A percentile compares a stretch with the other conserved stretches of the same genome.
phyloP scores from a whole-genome alignment of 1,139 yeast species.

The Spencermartinsiella ligniputridi region DNA sequence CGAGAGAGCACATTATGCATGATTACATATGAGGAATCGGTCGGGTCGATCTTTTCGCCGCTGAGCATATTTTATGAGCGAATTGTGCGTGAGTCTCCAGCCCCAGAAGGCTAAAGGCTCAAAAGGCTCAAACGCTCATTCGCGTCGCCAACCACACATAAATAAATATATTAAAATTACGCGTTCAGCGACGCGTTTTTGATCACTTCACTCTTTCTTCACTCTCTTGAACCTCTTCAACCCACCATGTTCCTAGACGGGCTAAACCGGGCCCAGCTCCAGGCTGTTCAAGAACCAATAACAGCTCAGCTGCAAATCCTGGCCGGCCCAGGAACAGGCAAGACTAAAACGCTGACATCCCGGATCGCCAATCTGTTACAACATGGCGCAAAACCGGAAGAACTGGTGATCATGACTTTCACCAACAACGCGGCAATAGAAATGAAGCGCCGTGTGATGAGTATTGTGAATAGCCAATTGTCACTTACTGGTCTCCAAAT shows the following conservation, averaged over 20 bases:
- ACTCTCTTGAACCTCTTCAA: no score
- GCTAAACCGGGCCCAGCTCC: slow-evolving; percentile 54
- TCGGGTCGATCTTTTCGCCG: no score
- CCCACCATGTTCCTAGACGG: background rate
- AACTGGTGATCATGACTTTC: slow-evolving; percentile 79
- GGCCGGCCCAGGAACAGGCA: slow-evolving; percentile 88
- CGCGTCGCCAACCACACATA: no score
- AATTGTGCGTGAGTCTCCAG: no score
- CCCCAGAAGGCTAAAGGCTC: no score
- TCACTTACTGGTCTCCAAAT: slow-evolving; percentile 47
- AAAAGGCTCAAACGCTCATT: no score
- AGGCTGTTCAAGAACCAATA: slow-evolving; percentile 57
- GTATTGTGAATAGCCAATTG: slow-evolving; percentile 25
- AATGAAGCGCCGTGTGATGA: slow-evolving; percentile 56
- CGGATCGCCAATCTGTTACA: slow-evolving; percentile 68
- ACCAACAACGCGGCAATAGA: slow-evolving; percentile 88
- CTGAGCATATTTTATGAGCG: no score
- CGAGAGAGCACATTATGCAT: no score
- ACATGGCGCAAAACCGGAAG: slow-evolving; percentile 48
- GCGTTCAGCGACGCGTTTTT: no score
- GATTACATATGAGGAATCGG: no score
- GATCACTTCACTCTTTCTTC: no score
- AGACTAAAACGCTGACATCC: slow-evolving; percentile 75
- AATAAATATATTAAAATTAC: no score
- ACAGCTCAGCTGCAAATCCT: slow-evolving; percentile 62